Percentiles rank a stretch among this genome's conserved stretches.
Conservation (phyloP, 2,329 filamentous ascomycete genomes). For the Clonostachys byssicola region DNA sequence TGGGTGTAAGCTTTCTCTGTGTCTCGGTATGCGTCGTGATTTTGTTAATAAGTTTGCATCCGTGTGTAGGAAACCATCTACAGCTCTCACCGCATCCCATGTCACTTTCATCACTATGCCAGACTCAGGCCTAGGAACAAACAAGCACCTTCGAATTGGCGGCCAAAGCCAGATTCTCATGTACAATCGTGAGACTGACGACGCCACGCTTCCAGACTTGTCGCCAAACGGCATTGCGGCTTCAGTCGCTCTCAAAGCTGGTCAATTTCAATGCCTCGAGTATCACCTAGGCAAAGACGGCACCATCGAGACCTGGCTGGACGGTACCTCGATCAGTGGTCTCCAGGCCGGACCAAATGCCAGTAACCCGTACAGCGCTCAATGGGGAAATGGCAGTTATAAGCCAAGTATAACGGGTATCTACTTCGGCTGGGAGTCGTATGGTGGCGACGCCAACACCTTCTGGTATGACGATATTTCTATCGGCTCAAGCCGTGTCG, state of each 20-base stretch:
- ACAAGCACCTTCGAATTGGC: slow-evolving; percentile 59
- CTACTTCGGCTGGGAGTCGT: slow-evolving; percentile 62
- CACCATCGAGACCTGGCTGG: slow-evolving; percentile 57
- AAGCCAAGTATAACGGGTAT: slow-evolving; percentile 49
- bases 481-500: slow-evolving; percentile 20
- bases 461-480: slow-evolving; percentile 60
- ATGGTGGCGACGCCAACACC: slow-evolving; percentile 55
- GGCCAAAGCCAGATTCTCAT: slow-evolving; percentile 58
- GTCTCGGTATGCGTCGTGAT: not conserved
- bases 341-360: slow-evolving; percentile 42
- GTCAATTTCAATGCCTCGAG: slow-evolving; percentile 55
- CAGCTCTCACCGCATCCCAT: slow-evolving; percentile 53
- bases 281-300: slow-evolving; percentile 56
- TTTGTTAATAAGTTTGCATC: not conserved
- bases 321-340: slow-evolving; percentile 43
- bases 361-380: slow-evolving; percentile 43
- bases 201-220: slow-evolving; percentile 57
- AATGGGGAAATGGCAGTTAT: slow-evolving; percentile 44
- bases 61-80: slow-evolving; percentile 44
- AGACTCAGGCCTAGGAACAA: slow-evolving; percentile 47
- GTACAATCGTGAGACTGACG: slow-evolving; percentile 61
- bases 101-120: slow-evolving; percentile 63
- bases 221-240: slow-evolving; percentile 54
- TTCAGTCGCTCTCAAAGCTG: slow-evolving; percentile 44
- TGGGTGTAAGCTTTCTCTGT: slow-evolving; percentile 43